phyloP scores from a whole-genome alignment of 164 flowering plant genomes.

The Nymphaea colorata region DNA sequence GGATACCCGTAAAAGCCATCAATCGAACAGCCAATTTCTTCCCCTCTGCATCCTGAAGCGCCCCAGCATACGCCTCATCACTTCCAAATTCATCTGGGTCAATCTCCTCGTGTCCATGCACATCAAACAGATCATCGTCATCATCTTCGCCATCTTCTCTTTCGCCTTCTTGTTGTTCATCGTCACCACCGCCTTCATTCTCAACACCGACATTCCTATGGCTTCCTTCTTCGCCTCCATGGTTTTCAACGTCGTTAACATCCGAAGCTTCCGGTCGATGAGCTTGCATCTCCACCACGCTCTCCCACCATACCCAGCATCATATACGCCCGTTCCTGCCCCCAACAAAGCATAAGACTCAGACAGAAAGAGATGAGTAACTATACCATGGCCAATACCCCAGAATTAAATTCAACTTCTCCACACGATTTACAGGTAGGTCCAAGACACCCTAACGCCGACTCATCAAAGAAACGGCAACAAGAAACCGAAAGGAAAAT shows the following conservation, averaged over 20 bases:
- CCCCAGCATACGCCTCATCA: constrained; percentile 87
- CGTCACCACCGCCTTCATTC: too few species aligned
- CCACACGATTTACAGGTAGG: too few species aligned
- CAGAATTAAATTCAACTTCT: too few species aligned
- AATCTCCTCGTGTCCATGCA: constrained; percentile 20
- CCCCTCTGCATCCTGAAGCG: constrained; percentile 33
- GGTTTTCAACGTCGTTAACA: constrained; percentile 9
- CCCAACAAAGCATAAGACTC: neutral
- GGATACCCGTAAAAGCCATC: constrained; percentile 23
- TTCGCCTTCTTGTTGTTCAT: neutral
- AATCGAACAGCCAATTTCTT: constrained; percentile 16
- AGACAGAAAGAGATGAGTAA: too few species aligned
- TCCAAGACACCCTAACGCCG: too few species aligned
- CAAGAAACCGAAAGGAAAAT: too few species aligned
- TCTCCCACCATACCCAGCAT: constrained; percentile 59
- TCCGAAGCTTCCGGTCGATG: constrained; percentile 49
- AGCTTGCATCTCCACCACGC: constrained; percentile 57
- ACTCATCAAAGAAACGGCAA: too few species aligned
- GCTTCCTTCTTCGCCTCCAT: too few species aligned
- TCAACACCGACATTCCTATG: too few species aligned
- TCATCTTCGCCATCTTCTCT: constrained; percentile 9
- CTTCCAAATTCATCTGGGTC: constrained; percentile 44
- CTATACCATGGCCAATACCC: too few species aligned
- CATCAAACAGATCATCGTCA: constrained; percentile 10
- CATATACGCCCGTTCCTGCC: constrained; percentile 84